A percentile compares a stretch with the other conserved stretches of the same genome.
These are phyloP conservation scores for Thozetella sp. DNA, from an alignment of 495 filamentous ascomycete species.

Conservation along the genomic window DNA sequence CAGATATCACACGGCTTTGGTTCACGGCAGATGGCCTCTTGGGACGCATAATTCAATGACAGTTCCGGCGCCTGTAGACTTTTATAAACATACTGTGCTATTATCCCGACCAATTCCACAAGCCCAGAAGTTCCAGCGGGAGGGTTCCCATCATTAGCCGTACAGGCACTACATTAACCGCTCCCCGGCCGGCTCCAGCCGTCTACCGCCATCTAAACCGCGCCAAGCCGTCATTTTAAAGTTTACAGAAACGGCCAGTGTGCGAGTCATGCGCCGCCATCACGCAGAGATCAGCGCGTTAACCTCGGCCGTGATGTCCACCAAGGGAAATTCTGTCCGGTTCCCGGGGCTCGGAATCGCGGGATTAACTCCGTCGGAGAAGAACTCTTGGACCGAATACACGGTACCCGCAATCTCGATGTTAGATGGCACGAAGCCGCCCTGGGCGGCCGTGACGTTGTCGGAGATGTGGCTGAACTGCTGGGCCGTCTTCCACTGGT, in stretches of 20 bases:
- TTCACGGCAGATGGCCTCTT: too few species aligned
- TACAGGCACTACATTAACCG: background rate
- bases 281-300: background rate
- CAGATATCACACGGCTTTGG: too few species aligned
- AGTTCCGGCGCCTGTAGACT: background rate
- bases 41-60: too few species aligned
- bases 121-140: background rate
- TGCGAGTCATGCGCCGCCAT: too few species aligned
- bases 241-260: background rate
- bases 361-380: background rate
- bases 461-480: background rate
- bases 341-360: conserved; percentile 1
- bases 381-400: background rate
- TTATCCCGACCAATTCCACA: background rate
- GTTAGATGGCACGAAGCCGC: background rate
- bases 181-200: background rate
- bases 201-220: background rate
- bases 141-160: background rate
- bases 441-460: background rate
- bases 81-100: background rate
- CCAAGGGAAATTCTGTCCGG: conserved; percentile 3
- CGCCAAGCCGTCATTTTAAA: background rate
- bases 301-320: conserved; percentile 2
- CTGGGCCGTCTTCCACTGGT: background rate
- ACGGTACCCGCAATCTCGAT: background rate